Base-by-base conservation (phyloP, 805 yeast species). In the Jamesozyma jinghongensis region DNA sequence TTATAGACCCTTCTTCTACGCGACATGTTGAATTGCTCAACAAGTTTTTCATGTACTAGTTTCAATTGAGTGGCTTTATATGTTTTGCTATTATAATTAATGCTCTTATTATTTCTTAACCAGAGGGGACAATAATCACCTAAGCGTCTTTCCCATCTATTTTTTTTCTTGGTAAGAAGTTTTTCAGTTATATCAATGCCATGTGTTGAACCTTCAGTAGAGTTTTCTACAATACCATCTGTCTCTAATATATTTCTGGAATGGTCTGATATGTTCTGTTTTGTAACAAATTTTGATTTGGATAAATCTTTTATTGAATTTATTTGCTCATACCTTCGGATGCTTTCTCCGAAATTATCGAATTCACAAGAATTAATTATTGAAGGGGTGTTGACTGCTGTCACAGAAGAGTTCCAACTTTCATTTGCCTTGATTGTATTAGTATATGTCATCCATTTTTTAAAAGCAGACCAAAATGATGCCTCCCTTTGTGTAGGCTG, bases 121-220 rank as follows among this genome's bases (percentile, higher is more conserved):
- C 35, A 36, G 13, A 38, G 22, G 3, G 45, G 45, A 36, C 45
- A 42, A 19, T 42, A 42, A 7, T 31, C 38, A 3, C 45, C 45
- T 12, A 42, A 32, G 5, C 19, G 5, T 32, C 31, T 32, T 25
- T 37, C 40, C 12, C 19, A 30, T n/a, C 18, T 19, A 22, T 16
- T 32, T 14, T 37, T 19, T 4, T 17, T 17, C n/a, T n/a, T n/a
- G n/a, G n/a, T n/a, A n/a, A n/a, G n/a, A n/a, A n/a, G n/a, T n/a
- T n/a, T n/a, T n/a, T n/a, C n/a, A n/a, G n/a, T n/a, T n/a, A n/a
- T n/a, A n/a, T n/a, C n/a, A n/a, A n/a, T n/a, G n/a, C n/a, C n/a
- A n/a, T n/a, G n/a, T n/a, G n/a, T n/a, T n/a, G n/a, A n/a, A n/a
- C n/a, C n/a, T n/a, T n/a, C n/a, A n/a, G n/a, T n/a, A n/a, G n/a